phyloP scores from a whole-genome alignment of 192 early-diverging fungal genomes.

The Gamsiella multidivaricata region DNA sequence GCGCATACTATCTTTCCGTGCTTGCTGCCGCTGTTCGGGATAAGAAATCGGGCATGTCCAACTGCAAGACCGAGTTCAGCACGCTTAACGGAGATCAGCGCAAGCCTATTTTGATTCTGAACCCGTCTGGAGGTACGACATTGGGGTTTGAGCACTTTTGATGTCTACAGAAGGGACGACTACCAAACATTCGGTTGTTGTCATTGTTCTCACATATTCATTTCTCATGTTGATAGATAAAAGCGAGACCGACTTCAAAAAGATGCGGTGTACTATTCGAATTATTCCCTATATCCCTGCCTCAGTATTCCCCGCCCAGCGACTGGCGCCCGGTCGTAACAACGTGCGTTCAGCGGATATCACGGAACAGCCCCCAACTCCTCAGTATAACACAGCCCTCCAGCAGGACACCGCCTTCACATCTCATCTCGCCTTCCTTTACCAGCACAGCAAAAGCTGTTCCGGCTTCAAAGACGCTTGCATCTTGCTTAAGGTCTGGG shows the following conservation, averaged over 20 bases:
- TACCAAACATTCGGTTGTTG: not conserved
- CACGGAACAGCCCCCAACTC: conserved; percentile 72
- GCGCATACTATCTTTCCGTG: conserved; percentile 90
- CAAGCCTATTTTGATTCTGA: conserved; percentile 70
- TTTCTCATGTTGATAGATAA: conserved; percentile 56
- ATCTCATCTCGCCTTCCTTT: conserved; percentile 81
- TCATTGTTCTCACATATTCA: conserved; percentile 2
- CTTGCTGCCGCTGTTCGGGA: conserved; percentile 68
- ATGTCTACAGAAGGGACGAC: not conserved
- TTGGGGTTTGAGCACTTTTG: not conserved
- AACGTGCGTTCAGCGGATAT: conserved; percentile 75
- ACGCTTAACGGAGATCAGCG: conserved; percentile 70
- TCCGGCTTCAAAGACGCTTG: conserved; percentile 84
- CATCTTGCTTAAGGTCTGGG: conserved; percentile 87
- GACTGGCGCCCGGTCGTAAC: conserved; percentile 84
- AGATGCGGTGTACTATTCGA: conserved; percentile 74
- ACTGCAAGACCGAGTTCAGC: conserved; percentile 63
- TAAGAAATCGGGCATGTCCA: conserved; percentile 60
- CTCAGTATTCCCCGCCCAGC: conserved; percentile 72
- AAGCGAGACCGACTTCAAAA: conserved; percentile 73
- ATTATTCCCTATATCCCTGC: conserved; percentile 80
- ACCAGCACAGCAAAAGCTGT: conserved; percentile 77
- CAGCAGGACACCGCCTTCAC: conserved; percentile 80
- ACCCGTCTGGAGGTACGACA: conserved; percentile 61
- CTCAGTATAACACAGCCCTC: conserved; percentile 90